phyloP scores from a whole-genome alignment of 2,329 filamentous ascomycete species.

The Annulohypoxylon truncatum region DNA sequence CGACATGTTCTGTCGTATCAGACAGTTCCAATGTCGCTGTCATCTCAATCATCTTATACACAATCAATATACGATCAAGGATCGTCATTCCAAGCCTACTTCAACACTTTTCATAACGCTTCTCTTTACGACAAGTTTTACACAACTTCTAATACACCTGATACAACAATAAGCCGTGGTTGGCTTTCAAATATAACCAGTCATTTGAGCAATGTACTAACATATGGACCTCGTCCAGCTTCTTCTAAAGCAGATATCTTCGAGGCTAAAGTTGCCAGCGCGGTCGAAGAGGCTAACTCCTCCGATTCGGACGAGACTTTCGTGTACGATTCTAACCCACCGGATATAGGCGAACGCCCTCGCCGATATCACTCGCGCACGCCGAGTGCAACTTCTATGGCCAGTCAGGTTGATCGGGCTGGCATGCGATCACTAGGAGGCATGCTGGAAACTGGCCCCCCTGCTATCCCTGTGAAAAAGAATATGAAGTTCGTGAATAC shows the following conservation, averaged over 20 bases:
- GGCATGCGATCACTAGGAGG: conserved; percentile 73
- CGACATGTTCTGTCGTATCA: conserved; percentile 57
- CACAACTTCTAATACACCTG: background rate
- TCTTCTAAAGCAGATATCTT: conserved; percentile 98
- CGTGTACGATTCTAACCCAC: conserved; percentile 98
- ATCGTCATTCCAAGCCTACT: conserved; percentile 45
- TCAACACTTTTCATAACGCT: conserved; percentile 24
- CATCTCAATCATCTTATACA: conserved; percentile 51
- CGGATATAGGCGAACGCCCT: conserved; percentile 71
- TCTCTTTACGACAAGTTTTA: background rate
- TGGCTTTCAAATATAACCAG: conserved; percentile 49
- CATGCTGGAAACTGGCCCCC: conserved; percentile 69
- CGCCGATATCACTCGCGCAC: conserved; percentile 91
- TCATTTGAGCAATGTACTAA: conserved; percentile 60
- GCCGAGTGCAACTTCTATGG: conserved; percentile 89
- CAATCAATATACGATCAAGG: conserved; percentile 52
- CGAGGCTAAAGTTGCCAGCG: conserved; percentile 94
- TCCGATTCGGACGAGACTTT: conserved; percentile 99
- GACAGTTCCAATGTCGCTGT: conserved; percentile 46
- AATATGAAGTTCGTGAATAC: conserved; percentile 97
- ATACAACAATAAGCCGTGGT: conserved; percentile 40
- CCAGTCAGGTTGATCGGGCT: conserved; percentile 73
- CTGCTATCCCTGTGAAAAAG: conserved; percentile 76
- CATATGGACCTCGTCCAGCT: conserved; percentile 63
- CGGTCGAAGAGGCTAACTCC: conserved; percentile 94